Percentiles rank a stretch among this genome's conserved stretches.
Evolutionary conservation across 371 early-diverging fungal genomes (phyloP).

Genomic region (Parasitella parasitica): DNA sequence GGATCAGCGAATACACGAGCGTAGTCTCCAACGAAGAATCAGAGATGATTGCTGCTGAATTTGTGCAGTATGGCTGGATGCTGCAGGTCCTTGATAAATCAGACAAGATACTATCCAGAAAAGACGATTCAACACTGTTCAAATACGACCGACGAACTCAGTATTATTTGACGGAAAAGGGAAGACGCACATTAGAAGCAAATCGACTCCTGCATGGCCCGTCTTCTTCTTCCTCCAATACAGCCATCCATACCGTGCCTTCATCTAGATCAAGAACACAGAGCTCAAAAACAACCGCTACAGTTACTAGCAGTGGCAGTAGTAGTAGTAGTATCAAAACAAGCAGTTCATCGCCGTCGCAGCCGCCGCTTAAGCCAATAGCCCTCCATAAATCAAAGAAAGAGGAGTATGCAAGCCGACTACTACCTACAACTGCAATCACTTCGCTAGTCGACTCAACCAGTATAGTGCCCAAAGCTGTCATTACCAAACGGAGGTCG

Average conservation of each 20-base stretch:
- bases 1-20: slow-evolving; percentile 64
- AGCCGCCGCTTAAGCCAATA: not conserved
- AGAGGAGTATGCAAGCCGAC: slow-evolving; percentile 7
- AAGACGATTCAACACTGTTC: slow-evolving; percentile 30
- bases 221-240: not conserved
- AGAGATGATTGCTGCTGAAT: slow-evolving; percentile 50
- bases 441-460: not conserved
- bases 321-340: slow-evolving; percentile 1
- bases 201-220: not conserved
- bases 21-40: slow-evolving; percentile 64
- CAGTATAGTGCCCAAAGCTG: slow-evolving; percentile 4
- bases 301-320: slow-evolving; percentile 5
- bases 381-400: not conserved
- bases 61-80: slow-evolving; percentile 61
- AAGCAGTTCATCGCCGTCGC: not conserved
- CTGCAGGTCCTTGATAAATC: slow-evolving; percentile 48
- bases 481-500: not conserved
- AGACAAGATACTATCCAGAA: slow-evolving; percentile 18
- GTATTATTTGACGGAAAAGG: slow-evolving; percentile 59
- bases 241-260: not conserved
- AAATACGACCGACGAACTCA: slow-evolving; percentile 45
- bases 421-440: slow-evolving; percentile 12
- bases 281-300: slow-evolving; percentile 2
- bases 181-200: slow-evolving; percentile 46
- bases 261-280: slow-evolving; percentile 8